Percentiles rank a stretch among this genome's conserved stretches.
Conservation (phyloP, 345 rosid species). For the Eucalyptus pumila region DNA sequence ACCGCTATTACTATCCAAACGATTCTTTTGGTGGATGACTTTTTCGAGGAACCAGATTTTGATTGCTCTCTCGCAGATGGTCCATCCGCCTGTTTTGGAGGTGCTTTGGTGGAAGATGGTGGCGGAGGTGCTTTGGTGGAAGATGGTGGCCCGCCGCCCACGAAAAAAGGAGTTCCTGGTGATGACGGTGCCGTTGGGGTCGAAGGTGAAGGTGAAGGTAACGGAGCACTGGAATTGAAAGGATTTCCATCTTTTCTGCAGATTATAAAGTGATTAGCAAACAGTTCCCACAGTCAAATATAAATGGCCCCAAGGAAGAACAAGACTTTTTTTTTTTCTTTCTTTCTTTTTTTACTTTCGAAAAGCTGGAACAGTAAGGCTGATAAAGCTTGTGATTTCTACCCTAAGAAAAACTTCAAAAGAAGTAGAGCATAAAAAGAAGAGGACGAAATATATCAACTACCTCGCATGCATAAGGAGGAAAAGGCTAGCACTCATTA, state of each 20-base stretch:
- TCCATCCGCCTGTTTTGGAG: conserved; percentile 42
- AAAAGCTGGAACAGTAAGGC: not conserved
- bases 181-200: conserved; percentile 33
- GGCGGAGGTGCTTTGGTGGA: conserved; percentile 15
- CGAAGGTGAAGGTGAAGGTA: conserved; percentile 49
- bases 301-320: not conserved
- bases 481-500: not conserved
- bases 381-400: not conserved
- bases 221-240: conserved; percentile 51
- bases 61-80: conserved; percentile 45
- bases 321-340: not conserved
- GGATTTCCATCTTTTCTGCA: conserved; percentile 82
- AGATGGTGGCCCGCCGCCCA: conserved; percentile 9
- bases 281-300: not conserved
- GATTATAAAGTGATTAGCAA: not conserved
- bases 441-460: not conserved
- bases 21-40: conserved; percentile 33
- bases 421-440: not conserved
- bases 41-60: conserved; percentile 21
- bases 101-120: conserved; percentile 23
- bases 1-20: conserved; percentile 76
- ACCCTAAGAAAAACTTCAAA: not conserved
- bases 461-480: not conserved
- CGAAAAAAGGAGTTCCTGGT: conserved; percentile 12
- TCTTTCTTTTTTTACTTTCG: not conserved